phyloP scores from a whole-genome alignment of 2,329 filamentous ascomycete genomes.

The Ophioceras dolichostomum region DNA sequence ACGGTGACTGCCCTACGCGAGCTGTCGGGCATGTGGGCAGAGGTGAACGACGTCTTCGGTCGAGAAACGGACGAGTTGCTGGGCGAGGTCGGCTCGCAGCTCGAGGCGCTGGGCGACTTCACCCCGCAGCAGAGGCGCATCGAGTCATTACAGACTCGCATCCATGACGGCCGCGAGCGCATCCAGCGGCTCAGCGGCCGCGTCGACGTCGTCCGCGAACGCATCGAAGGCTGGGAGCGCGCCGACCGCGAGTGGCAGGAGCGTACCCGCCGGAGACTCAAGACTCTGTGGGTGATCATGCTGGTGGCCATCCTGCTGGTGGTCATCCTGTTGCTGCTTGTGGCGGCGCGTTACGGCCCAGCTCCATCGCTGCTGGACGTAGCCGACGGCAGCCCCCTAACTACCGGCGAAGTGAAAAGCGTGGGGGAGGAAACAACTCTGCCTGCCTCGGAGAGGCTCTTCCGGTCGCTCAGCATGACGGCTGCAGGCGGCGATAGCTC shows the following conservation, averaged over 20 bases:
- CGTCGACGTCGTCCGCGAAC: conserved; percentile 49
- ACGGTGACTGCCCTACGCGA: conserved; percentile 55
- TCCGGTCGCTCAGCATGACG: conserved; percentile 1
- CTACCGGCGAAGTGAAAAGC: too few relatives aligned
- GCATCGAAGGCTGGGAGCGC: conserved; percentile 56
- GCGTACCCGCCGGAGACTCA: conserved; percentile 49
- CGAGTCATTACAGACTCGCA: conserved; percentile 45
- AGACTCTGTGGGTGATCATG: conserved; percentile 50
- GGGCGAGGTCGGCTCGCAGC: conserved; percentile 45
- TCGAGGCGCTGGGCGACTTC: conserved; percentile 50
- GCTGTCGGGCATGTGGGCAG: conserved; percentile 48
- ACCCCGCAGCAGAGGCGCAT: conserved; percentile 53
- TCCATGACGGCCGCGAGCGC: conserved; percentile 45
- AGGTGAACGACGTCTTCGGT: conserved; percentile 46
- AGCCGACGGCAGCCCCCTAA: too few relatives aligned
- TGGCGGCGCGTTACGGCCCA: too few relatives aligned
- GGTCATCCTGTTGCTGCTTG: conserved; percentile 27
- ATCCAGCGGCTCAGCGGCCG: conserved; percentile 48
- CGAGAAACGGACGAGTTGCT: conserved; percentile 46
- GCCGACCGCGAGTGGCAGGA: conserved; percentile 58
- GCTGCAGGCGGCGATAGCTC: conserved; percentile 5
- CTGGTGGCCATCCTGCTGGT: conserved; percentile 31
- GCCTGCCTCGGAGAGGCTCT: too few relatives aligned
- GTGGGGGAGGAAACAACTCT: too few relatives aligned
- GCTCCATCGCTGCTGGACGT: too few relatives aligned